Evolutionary conservation across 2,329 filamentous ascomycete species (phyloP), one percentile per base, ranked within the genome.

Genomic region (Neodidymelliopsis sp.): DNA sequence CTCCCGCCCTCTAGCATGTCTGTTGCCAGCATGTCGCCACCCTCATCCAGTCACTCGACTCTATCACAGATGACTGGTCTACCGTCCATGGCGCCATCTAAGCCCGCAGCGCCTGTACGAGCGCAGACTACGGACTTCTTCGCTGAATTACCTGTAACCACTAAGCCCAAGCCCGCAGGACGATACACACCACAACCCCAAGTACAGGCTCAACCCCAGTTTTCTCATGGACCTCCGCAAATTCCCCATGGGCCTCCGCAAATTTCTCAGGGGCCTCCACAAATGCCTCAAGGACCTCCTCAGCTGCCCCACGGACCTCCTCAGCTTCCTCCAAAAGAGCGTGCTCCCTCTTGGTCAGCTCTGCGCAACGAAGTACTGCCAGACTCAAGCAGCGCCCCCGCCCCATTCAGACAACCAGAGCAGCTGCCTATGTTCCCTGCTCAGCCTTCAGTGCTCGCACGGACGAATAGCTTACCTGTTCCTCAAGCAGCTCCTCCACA

Each of bases 141-240:
- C 44, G 77, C 71, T 15, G 78, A 81, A 49, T 62, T 81, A 4
- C 78, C 78, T 15, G 58, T 79, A 9, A 67, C 70, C 0, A 60
- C 71, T 0, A 79, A 77, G 52, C 70, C 75, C 12, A 71, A 61
- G 38, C 60, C 69, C n/a, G 61, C 72, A 11, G 67, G 71, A 35
- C 65, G 72, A 36, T 73, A 74, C 45, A 72, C 71, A 15, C 71
- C 73, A n/a, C 70, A 72, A 23, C 70, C 64, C 12, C 54, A 53
- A 11, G 38, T 54, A 7, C 57, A 65, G 13, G 60, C 61, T 16
- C 67, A 67, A 27, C 59, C 63, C 30, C 57, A 62, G 16, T 30
- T 53, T 8, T 53, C 58, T 19, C 59, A 59, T 27, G 51, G 53
- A 18, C 63, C 64, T 18, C 58, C 64, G 11, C 59, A 59, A n/a